These are phyloP conservation scores for Fragaria nilgerrensis DNA, from an alignment of 306 rosid species.

Conservation along the genomic window DNA sequence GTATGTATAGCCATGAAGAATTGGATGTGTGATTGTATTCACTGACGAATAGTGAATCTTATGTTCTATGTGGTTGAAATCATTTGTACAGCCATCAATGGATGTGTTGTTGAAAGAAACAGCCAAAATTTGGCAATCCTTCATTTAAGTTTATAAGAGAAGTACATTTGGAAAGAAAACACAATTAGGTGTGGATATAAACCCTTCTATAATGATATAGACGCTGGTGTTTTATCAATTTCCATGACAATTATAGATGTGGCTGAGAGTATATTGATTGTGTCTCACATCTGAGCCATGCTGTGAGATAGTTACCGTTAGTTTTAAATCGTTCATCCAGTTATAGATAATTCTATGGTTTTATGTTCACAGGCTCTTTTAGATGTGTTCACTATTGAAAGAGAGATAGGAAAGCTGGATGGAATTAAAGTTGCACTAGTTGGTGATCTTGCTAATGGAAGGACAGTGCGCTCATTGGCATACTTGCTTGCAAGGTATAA, in stretches of 20 bases:
- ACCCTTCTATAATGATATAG: background rate
- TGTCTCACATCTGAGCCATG: background rate
- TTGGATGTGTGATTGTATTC: background rate
- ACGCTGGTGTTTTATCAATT: background rate
- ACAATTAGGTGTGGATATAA: background rate
- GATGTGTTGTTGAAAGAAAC: background rate
- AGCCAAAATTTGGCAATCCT: background rate
- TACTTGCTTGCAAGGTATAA: conserved; percentile 77
- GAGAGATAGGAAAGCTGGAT: conserved; percentile 76
- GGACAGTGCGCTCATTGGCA: conserved; percentile 87
- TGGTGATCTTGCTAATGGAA: conserved; percentile 89
- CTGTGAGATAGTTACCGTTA: background rate
- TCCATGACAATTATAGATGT: too few relatives aligned
- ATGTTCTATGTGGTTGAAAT: background rate
- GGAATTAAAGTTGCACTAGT: conserved; percentile 77
- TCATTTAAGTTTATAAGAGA: background rate
- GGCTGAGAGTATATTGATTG: background rate
- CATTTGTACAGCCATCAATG: background rate
- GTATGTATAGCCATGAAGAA: background rate
- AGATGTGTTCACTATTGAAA: conserved; percentile 77
- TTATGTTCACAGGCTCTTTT: conserved; percentile 58
- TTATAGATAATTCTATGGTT: background rate
- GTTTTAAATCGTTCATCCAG: background rate
- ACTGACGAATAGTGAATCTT: background rate
- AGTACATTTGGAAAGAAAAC: background rate